These are phyloP conservation scores for Salix viminalis DNA, from an alignment of 345 rosid species.

Conservation along the genomic window DNA sequence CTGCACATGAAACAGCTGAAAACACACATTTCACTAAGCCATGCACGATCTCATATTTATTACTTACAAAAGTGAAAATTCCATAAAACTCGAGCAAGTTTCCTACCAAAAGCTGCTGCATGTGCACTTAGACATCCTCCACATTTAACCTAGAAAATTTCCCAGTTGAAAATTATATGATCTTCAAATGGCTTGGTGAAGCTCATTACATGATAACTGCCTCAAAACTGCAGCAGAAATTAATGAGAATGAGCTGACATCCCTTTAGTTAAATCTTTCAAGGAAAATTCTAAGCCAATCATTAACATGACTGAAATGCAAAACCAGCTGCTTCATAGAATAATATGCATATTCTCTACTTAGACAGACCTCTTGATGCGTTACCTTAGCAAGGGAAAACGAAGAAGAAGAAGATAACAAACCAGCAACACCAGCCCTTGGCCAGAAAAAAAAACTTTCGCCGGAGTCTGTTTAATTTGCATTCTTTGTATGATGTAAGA, in stretches of 20 bases:
- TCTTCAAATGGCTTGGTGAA: constrained; percentile 1
- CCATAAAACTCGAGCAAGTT: constrained; percentile 3
- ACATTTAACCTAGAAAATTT: constrained; percentile 75
- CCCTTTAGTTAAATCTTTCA: background rate
- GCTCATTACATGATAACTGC: background rate
- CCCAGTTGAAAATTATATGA: constrained; percentile 25
- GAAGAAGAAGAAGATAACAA: background rate
- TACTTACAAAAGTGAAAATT: background rate
- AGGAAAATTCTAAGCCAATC: background rate
- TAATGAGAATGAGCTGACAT: background rate
- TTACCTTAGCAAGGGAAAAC: background rate
- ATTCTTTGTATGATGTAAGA: background rate
- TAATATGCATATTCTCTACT: no score
- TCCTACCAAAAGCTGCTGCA: constrained; percentile 74
- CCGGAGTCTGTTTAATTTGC: background rate
- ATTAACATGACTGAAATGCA: background rate
- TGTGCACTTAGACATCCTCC: constrained; percentile 97
- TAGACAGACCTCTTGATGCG: background rate
- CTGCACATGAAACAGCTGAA: constrained; percentile 86
- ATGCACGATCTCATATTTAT: background rate
- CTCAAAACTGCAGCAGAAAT: background rate
- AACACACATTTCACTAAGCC: constrained; percentile 8
- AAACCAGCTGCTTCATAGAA: background rate
- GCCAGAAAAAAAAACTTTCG: background rate
- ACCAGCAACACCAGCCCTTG: background rate